Evolutionary conservation across 2,329 filamentous ascomycete species (phyloP).

Genomic region (Monosporascus sp.): DNA sequence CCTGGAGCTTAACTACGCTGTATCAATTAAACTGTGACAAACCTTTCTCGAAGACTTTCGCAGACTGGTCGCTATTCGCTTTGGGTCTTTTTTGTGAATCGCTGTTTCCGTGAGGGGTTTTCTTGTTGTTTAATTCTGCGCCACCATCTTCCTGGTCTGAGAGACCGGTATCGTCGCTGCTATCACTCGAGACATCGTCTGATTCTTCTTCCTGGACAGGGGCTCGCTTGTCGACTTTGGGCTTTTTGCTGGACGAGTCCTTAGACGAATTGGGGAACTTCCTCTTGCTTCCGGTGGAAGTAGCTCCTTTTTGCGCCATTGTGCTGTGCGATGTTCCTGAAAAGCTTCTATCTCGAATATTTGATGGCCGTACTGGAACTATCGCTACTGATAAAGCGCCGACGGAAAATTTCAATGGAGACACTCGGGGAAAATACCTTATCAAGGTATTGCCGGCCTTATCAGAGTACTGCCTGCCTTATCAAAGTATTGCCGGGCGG

Average conservation of each 20-base stretch:
- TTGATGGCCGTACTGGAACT: background rate
- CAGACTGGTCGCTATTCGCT: slow-evolving; percentile 24
- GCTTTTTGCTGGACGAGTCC: slow-evolving; percentile 29
- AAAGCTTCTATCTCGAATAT: background rate
- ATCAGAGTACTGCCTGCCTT: slow-evolving; percentile 6
- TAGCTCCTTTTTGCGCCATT: slow-evolving; percentile 46
- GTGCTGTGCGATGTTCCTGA: slow-evolving; percentile 9
- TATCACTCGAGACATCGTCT: slow-evolving; percentile 29
- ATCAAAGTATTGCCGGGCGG: slow-evolving; percentile 13
- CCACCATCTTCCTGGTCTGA: slow-evolving; percentile 52
- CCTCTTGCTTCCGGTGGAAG: slow-evolving; percentile 46
- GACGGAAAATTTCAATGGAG: slow-evolving; percentile 4
- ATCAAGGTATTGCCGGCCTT: background rate
- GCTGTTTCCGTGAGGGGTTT: slow-evolving; percentile 29
- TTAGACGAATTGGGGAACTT: slow-evolving; percentile 52
- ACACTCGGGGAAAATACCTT: background rate
- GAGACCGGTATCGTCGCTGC: slow-evolving; percentile 32
- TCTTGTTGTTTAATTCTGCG: slow-evolving; percentile 37
- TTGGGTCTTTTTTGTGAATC: slow-evolving; percentile 22
- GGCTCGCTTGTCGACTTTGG: slow-evolving; percentile 29
- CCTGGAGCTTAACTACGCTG: background rate
- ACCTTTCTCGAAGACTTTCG: slow-evolving; percentile 39
- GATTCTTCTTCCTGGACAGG: slow-evolving; percentile 34
- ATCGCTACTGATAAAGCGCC: slow-evolving; percentile 8
- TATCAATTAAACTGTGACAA: slow-evolving; percentile 12